Conservation (phyloP, 345 rosid species). For the Geranium rotundifolium region DNA sequence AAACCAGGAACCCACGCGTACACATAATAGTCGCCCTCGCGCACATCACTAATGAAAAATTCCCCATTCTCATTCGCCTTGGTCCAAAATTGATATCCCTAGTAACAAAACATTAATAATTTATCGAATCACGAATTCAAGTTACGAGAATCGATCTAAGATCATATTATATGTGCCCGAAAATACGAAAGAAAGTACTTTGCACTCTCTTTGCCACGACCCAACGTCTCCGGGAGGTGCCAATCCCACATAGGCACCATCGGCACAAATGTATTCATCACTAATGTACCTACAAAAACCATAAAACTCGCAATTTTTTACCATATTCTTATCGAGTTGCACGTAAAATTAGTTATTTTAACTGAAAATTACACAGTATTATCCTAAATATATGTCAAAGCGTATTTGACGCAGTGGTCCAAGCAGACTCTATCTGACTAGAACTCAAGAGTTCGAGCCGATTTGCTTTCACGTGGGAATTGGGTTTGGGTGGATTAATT, state of each 20-base stretch:
- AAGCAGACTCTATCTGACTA: no score
- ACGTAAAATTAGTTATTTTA: background rate
- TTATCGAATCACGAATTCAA: no score
- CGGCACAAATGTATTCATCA: slow-evolving; percentile 25
- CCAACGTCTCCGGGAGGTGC: slow-evolving; percentile 78
- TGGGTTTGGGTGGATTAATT: no score
- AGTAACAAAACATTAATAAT: slow-evolving; percentile 2
- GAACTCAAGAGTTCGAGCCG: no score
- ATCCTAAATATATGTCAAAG: no score
- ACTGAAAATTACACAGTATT: no score
- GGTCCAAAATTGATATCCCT: slow-evolving; percentile 93
- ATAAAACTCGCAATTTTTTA: no score
- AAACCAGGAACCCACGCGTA: slow-evolving; percentile 71
- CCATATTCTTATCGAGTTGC: no score
- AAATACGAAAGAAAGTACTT: slow-evolving; percentile 44
- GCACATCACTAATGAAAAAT: slow-evolving; percentile 36
- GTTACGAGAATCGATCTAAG: no score
- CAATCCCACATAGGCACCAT: slow-evolving; percentile 67
- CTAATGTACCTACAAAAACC: slow-evolving; percentile 21
- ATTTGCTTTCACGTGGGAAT: no score
- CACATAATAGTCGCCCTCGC: slow-evolving; percentile 51
- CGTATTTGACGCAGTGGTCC: no score
- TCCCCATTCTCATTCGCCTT: slow-evolving; percentile 44
- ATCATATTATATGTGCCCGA: background rate
- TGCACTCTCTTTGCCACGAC: slow-evolving; percentile 87